These are phyloP conservation scores for Starmerella stigmatis DNA, from an alignment of 805 yeast genomes.

Conservation along the genomic window DNA sequence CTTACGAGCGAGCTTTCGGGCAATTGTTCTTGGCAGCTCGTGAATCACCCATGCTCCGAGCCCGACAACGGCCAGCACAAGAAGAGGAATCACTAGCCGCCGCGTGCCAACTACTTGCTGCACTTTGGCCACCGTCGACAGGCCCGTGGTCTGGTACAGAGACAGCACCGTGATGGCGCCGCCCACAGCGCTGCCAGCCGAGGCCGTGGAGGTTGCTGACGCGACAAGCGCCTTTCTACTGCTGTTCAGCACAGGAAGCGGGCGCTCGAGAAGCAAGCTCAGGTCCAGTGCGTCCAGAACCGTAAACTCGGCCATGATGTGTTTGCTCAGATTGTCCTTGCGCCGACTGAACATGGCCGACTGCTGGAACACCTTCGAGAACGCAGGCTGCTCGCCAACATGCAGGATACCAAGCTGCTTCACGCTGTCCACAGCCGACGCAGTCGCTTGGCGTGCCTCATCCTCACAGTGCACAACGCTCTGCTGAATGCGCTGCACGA, in stretches of 20 bases:
- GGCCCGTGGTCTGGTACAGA: constrained; percentile 17
- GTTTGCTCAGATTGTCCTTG: constrained; percentile 50
- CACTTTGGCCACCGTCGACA: constrained; percentile 33
- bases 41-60: constrained; percentile 53
- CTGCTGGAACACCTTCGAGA: constrained; percentile 39
- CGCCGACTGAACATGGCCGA: constrained; percentile 75
- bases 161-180: constrained; percentile 22
- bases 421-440: constrained; percentile 50
- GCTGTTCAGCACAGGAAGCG: constrained; percentile 23
- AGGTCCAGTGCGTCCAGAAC: constrained; percentile 74
- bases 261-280: constrained; percentile 33
- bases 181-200: constrained; percentile 17
- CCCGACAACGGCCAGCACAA: constrained; percentile 42
- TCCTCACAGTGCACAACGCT: constrained; percentile 58
- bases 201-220: constrained; percentile 11
- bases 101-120: constrained; percentile 40
- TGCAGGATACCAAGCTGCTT: constrained; percentile 50
- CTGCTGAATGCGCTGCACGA: constrained; percentile 54
- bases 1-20: constrained; percentile 68
- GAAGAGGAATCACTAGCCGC: constrained; percentile 45
- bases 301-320: constrained; percentile 50
- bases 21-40: constrained; percentile 84
- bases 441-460: constrained; percentile 53
- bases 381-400: constrained; percentile 47
- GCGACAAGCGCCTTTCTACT: constrained; percentile 17